Conservation (phyloP, 306 rosid species). For the Hippophae rhamnoides region DNA sequence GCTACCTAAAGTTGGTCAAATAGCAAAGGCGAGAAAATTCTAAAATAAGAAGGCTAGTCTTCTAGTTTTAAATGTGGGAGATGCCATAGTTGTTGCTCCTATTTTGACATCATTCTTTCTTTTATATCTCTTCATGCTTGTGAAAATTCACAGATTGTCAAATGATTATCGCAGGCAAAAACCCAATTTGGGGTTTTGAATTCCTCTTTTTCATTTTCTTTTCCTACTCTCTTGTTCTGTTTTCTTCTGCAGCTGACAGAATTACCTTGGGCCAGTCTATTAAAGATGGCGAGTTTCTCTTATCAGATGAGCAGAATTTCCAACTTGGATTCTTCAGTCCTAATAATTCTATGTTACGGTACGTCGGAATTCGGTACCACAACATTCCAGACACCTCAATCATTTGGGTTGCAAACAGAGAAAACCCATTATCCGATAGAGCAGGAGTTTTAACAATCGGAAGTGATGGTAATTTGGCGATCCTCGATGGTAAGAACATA, state of each 20-base stretch:
- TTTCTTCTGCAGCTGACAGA: constrained; percentile 29
- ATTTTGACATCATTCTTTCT: neutral
- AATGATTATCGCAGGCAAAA: constrained; percentile 16
- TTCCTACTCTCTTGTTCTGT: constrained; percentile 14
- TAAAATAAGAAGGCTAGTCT: too few relatives aligned
- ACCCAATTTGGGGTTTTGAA: constrained; percentile 4
- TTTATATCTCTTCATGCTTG: neutral
- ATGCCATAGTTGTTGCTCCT: too few relatives aligned
- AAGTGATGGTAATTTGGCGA: constrained; percentile 39
- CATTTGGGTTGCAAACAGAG: constrained; percentile 76
- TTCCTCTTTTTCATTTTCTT: constrained; percentile 9
- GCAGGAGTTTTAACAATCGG: constrained; percentile 35
- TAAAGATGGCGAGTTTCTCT: constrained; percentile 27
- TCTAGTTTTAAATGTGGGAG: too few relatives aligned
- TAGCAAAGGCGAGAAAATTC: too few relatives aligned
- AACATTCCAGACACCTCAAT: constrained; percentile 9
- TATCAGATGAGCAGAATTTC: constrained; percentile 28
- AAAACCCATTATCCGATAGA: constrained; percentile 29
- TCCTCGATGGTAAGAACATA: constrained; percentile 26
- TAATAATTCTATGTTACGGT: constrained; percentile 26
- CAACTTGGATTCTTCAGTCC: constrained; percentile 60
- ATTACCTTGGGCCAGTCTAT: constrained; percentile 23
- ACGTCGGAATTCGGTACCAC: constrained; percentile 66
- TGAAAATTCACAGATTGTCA: neutral
- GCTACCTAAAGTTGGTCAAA: too few relatives aligned